phyloP scores from a whole-genome alignment of 495 filamentous ascomycete genomes.

The Extremus antarcticus region DNA sequence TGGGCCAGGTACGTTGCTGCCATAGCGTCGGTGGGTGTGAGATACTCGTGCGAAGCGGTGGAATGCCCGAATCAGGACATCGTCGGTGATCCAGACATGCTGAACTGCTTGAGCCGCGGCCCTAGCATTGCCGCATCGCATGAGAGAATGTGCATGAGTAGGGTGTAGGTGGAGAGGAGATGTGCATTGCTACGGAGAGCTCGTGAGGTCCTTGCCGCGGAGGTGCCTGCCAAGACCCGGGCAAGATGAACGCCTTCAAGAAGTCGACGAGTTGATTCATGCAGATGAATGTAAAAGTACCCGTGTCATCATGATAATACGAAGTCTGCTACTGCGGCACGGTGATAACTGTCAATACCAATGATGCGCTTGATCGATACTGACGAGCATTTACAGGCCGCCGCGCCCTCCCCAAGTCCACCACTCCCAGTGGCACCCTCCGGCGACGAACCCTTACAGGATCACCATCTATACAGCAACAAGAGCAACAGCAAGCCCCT shows the following conservation, averaged over 20 bases:
- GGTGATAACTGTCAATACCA: constrained; percentile 1
- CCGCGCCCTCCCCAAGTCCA: constrained; percentile 12
- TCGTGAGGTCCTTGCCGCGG: neutral
- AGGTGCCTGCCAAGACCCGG: neutral
- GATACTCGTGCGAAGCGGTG: constrained; percentile 37
- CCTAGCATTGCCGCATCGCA: constrained; percentile 9
- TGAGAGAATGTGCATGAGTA: neutral
- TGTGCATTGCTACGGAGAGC: neutral
- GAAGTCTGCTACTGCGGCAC: constrained; percentile 17
- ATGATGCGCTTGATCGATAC: neutral
- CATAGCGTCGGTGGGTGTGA: constrained; percentile 33
- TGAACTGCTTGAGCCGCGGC: constrained; percentile 16
- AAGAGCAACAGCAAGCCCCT: neutral
- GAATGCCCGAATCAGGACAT: constrained; percentile 40
- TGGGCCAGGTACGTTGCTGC: constrained; percentile 47
- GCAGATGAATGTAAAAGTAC: too few relatives aligned
- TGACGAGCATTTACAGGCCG: constrained; percentile 11
- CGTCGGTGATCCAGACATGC: constrained; percentile 46
- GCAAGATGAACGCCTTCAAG: neutral
- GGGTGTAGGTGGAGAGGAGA: neutral
- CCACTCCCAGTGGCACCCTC: constrained; percentile 1
- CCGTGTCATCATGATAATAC: constrained; percentile 14
- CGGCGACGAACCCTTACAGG: neutral
- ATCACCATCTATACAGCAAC: neutral
- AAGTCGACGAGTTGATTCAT: neutral